Evolutionary conservation across 1,284 basidiomycete species (phyloP).

Genomic region (Takashimella tepidaria): DNA sequence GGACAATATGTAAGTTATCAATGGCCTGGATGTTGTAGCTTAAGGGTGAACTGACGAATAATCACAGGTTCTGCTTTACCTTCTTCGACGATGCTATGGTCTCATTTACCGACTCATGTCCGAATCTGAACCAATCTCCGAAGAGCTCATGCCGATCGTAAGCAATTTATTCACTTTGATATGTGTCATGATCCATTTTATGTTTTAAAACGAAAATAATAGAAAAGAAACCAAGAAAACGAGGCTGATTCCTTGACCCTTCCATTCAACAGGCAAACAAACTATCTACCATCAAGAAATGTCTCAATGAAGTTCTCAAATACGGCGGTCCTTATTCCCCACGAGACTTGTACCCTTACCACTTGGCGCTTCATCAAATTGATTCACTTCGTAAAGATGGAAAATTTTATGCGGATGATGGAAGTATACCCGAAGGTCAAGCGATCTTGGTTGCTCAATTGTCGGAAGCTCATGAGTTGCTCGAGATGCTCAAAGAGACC

Average conservation of each 20-base stretch:
- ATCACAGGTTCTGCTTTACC: conserved; percentile 76
- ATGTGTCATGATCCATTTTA: no score
- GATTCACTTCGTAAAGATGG: conserved; percentile 89
- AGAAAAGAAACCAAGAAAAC: no score
- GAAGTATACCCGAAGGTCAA: conserved; percentile 84
- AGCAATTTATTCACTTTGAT: conserved; percentile 41
- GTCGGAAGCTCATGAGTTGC: conserved; percentile 90
- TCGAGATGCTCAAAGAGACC: conserved; percentile 64
- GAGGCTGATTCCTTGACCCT: not conserved
- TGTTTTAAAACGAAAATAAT: no score
- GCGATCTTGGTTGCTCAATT: conserved; percentile 94
- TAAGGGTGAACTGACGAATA: not conserved
- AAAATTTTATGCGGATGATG: conserved; percentile 72
- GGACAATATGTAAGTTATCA: conserved; percentile 35
- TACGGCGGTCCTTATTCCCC: conserved; percentile 92
- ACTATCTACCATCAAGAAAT: conserved; percentile 88
- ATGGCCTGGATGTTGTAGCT: conserved; percentile 52
- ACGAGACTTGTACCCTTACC: conserved; percentile 97
- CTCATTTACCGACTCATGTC: conserved; percentile 90
- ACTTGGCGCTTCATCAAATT: conserved; percentile 91
- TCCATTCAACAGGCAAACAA: conserved; percentile 69
- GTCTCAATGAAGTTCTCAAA: conserved; percentile 93
- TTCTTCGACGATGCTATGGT: conserved; percentile 91
- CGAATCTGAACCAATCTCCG: conserved; percentile 97
- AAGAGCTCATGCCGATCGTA: conserved; percentile 94